Percentiles rank a stretch among this genome's conserved stretches.
Conservation (phyloP, 108 stramenopile genomes). For the Craspedostauros australis region DNA sequence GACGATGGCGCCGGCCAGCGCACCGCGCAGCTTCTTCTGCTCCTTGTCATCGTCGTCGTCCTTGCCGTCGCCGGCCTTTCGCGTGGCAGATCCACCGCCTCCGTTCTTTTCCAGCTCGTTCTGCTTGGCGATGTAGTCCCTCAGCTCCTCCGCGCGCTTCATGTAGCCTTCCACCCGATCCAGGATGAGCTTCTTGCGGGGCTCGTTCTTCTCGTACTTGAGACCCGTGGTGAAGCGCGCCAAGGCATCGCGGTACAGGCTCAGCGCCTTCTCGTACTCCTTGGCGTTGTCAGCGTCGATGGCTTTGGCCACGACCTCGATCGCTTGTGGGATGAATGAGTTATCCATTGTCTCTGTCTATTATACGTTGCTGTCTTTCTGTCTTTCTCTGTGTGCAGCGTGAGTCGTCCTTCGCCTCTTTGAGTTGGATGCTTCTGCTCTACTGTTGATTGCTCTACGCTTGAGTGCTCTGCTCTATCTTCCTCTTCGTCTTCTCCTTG, state of each 20-base stretch:
- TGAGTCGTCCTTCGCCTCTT: no score
- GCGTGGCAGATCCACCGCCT: slow-evolving; percentile 31
- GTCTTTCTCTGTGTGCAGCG: no score
- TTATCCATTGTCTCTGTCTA: slow-evolving; percentile 88
- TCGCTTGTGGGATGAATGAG: slow-evolving; percentile 84
- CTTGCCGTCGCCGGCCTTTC: slow-evolving; percentile 48
- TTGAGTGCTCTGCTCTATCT: no score
- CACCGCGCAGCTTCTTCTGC: slow-evolving; percentile 74
- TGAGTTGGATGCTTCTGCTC: no score
- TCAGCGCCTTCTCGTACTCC: slow-evolving; percentile 85
- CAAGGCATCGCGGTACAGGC: slow-evolving; percentile 80
- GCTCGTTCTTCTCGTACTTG: slow-evolving; percentile 97
- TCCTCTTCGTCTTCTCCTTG: no score
- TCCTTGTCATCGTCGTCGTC: slow-evolving; percentile 78
- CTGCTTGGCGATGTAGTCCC: slow-evolving; percentile 76
- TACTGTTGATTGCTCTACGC: no score
- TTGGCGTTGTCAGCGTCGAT: slow-evolving; percentile 87
- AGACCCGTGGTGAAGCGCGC: slow-evolving; percentile 91
- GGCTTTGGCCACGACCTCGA: slow-evolving; percentile 78
- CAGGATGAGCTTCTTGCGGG: slow-evolving; percentile 83
- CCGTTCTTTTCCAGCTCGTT: slow-evolving; percentile 58
- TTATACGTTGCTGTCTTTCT: no score
- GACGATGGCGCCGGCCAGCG: slow-evolving; percentile 74
- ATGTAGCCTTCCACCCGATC: slow-evolving; percentile 97
- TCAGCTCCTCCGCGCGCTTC: slow-evolving; percentile 97